Evolutionary conservation across 345 rosid species (phyloP).

Genomic region (Linum trigynum): DNA sequence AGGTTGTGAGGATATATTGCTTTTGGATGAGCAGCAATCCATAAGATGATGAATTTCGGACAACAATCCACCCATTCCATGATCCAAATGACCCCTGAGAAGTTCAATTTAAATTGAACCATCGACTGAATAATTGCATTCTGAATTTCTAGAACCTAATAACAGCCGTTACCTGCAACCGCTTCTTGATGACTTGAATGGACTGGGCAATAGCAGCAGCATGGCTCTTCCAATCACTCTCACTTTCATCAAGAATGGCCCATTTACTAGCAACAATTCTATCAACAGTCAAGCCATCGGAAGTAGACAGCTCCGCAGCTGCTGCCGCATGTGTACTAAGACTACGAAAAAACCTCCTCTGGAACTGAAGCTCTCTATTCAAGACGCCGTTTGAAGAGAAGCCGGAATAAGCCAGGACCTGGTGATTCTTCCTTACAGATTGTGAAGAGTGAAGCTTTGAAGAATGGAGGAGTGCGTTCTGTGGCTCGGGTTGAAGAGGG

Average conservation of each 20-base stretch:
- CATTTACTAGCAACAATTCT: constrained; percentile 61
- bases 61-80: background rate
- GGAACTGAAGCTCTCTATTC: constrained; percentile 8
- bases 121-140: background rate
- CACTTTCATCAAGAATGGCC: constrained; percentile 68
- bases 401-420: constrained; percentile 14
- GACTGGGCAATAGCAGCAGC: constrained; percentile 90
- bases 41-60: constrained; percentile 1
- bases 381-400: constrained; percentile 22
- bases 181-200: constrained; percentile 76
- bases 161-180: constrained; percentile 52
- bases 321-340: constrained; percentile 41
- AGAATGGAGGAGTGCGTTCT: constrained; percentile 1
- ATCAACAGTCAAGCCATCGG: constrained; percentile 81
- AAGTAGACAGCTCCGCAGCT: constrained; percentile 43
- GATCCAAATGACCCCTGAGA: background rate
- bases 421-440: constrained; percentile 1
- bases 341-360: constrained; percentile 18
- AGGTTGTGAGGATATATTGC: too few species aligned
- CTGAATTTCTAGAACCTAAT: background rate
- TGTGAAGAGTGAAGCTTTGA: background rate
- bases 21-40: background rate
- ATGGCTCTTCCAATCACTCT: constrained; percentile 89
- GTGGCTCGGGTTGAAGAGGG: background rate
- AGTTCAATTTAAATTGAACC: background rate